A percentile compares a stretch with the other conserved stretches of the same genome.
Evolutionary conservation across 2,329 filamentous ascomycete species (phyloP).

Genomic region (Ascochyta fabae): DNA sequence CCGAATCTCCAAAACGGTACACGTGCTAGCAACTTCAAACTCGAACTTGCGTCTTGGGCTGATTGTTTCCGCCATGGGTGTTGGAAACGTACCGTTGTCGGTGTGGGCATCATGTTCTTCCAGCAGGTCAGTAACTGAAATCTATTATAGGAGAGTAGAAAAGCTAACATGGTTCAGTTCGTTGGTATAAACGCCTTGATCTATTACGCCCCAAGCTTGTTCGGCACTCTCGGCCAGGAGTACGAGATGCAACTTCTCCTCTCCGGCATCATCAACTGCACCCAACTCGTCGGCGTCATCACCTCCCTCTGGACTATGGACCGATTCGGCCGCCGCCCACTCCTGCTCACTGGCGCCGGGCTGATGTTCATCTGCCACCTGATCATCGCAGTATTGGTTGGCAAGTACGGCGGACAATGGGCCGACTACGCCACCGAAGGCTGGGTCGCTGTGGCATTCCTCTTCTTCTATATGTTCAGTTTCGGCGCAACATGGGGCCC

Average conservation of each 20-base stretch:
- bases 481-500: constrained; percentile 68
- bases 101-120: constrained; percentile 53
- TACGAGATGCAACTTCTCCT: constrained; percentile 64
- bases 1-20: constrained; percentile 41
- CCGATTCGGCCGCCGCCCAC: constrained; percentile 49
- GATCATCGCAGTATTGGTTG: constrained; percentile 62
- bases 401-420: constrained; percentile 60
- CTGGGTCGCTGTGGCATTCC: constrained; percentile 63
- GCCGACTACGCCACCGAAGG: constrained; percentile 58
- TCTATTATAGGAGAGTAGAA: background rate
- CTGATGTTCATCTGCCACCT: constrained; percentile 60
- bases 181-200: constrained; percentile 56
- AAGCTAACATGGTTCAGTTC: constrained; percentile 25
- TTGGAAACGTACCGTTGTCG: constrained; percentile 53
- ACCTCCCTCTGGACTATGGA: constrained; percentile 55
- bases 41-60: constrained; percentile 55
- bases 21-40: constrained; percentile 47
- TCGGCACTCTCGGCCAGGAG: constrained; percentile 64
- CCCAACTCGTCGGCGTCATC: constrained; percentile 51
- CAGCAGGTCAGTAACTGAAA: constrained; percentile 27
- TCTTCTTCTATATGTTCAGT: constrained; percentile 68
- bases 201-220: constrained; percentile 68
- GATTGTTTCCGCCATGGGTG: constrained; percentile 57
- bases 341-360: constrained; percentile 53
- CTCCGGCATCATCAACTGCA: constrained; percentile 67